A percentile compares a stretch with the other conserved stretches of the same genome.
Conservation (phyloP, 2,329 filamentous ascomycete genomes). For the Penicillium sp. region DNA sequence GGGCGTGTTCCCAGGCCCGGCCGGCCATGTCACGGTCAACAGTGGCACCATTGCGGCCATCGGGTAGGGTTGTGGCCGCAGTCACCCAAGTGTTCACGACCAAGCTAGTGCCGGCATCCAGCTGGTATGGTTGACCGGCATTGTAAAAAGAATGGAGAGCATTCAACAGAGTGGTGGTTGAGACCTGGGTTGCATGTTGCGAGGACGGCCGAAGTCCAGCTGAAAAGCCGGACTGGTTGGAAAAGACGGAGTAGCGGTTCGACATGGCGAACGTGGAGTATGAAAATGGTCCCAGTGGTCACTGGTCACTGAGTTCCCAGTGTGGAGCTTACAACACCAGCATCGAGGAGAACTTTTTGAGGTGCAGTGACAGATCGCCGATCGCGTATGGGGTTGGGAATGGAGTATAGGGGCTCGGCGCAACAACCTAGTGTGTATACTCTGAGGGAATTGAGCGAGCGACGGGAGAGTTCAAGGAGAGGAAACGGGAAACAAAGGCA, state of each 20-base stretch:
- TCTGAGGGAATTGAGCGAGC: constrained; percentile 16
- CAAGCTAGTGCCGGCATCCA: constrained; percentile 85
- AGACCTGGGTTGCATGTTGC: constrained; percentile 72
- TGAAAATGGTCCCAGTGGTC: constrained; percentile 1
- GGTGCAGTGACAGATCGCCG: neutral
- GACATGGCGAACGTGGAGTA: constrained; percentile 46
- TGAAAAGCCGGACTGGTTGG: constrained; percentile 53
- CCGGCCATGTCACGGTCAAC: constrained; percentile 73
- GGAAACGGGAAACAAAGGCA: neutral
- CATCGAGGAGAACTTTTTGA: neutral
- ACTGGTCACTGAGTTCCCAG: constrained; percentile 7
- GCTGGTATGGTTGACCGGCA: constrained; percentile 70
- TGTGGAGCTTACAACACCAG: constrained; percentile 3
- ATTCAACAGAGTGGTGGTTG: constrained; percentile 88
- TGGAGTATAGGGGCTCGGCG: constrained; percentile 1
- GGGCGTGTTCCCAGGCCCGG: constrained; percentile 92
- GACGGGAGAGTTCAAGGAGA: constrained; percentile 8
- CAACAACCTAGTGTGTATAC: constrained; percentile 11
- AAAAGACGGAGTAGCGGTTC: constrained; percentile 58
- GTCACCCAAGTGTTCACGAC: constrained; percentile 96
- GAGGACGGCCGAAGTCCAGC: constrained; percentile 53
- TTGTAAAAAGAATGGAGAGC: constrained; percentile 85
- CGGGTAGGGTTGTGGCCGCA: constrained; percentile 62
- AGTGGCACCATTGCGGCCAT: constrained; percentile 67
- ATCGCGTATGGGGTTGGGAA: neutral